Evolutionary conservation across 768 basidiomycete species (phyloP).

Genomic region (Podaxis pistillaris): DNA sequence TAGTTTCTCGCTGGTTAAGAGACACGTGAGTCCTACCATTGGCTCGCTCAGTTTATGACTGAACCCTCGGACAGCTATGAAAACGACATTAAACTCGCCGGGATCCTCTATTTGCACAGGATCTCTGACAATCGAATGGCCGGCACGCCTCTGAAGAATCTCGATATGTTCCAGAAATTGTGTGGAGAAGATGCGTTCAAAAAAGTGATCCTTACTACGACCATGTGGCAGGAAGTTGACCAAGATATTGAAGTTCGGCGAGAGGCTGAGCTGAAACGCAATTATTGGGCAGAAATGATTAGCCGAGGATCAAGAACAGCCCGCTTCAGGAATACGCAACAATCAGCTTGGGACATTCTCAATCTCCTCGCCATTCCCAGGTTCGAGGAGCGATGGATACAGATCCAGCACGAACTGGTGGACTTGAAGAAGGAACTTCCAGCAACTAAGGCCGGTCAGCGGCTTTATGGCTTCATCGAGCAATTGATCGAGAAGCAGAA

Average conservation of each 20-base stretch:
- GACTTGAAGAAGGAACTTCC: constrained; percentile 45
- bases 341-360: constrained; percentile 6
- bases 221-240: constrained; percentile 12
- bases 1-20: constrained; percentile 24
- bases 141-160: background rate
- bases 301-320: background rate
- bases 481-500: background rate
- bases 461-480: constrained; percentile 28
- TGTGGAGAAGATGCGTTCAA: constrained; percentile 3
- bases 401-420: constrained; percentile 51
- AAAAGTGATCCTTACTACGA: constrained; percentile 8
- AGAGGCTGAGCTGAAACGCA: background rate
- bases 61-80: background rate
- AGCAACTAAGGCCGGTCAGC: constrained; percentile 52
- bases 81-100: background rate
- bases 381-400: constrained; percentile 32
- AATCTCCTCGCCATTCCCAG: background rate
- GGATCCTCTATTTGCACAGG: constrained; percentile 5
- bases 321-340: background rate
- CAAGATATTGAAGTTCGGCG: background rate
- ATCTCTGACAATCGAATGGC: constrained; percentile 6
- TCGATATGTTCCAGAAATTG: constrained; percentile 5
- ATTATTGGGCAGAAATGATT: constrained; percentile 13
- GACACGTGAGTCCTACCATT: constrained; percentile 19
- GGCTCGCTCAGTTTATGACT: background rate